These are phyloP conservation scores for Lentinula guzmanii DNA, from an alignment of 768 basidiomycete genomes.

Conservation along the genomic window DNA sequence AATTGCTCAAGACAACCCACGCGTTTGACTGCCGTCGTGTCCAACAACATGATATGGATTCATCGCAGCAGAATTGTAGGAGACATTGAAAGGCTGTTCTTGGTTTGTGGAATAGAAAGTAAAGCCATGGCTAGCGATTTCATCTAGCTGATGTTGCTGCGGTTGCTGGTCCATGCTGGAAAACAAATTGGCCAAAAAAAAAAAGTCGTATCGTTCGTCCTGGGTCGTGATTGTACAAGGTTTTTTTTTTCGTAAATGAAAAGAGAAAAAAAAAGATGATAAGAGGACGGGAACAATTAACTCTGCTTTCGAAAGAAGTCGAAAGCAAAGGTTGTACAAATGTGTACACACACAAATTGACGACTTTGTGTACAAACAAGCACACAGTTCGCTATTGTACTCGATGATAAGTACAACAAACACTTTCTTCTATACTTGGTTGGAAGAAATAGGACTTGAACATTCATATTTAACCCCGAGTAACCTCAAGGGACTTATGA, in stretches of 20 bases:
- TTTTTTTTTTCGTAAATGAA: conserved; percentile 22
- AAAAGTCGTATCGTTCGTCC: conserved; percentile 7
- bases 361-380: background rate
- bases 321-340: background rate
- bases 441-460: no score
- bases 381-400: background rate
- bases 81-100: conserved; percentile 47
- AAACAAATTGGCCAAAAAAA: conserved; percentile 15
- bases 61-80: conserved; percentile 47
- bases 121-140: conserved; percentile 36
- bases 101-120: conserved; percentile 50
- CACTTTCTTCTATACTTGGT: background rate
- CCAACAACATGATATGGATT: conserved; percentile 52
- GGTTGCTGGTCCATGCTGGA: conserved; percentile 29
- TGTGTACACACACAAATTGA: background rate
- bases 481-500: background rate
- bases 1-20: conserved; percentile 46
- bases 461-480: no score
- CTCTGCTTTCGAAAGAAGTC: conserved; percentile 4
- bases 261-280: conserved; percentile 28
- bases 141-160: conserved; percentile 44
- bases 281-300: conserved; percentile 16
- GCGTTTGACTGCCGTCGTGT: conserved; percentile 56
- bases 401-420: background rate
- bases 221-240: conserved; percentile 25